Conservation (phyloP, 1,284 basidiomycete species). For the Naganishia sp. region DNA sequence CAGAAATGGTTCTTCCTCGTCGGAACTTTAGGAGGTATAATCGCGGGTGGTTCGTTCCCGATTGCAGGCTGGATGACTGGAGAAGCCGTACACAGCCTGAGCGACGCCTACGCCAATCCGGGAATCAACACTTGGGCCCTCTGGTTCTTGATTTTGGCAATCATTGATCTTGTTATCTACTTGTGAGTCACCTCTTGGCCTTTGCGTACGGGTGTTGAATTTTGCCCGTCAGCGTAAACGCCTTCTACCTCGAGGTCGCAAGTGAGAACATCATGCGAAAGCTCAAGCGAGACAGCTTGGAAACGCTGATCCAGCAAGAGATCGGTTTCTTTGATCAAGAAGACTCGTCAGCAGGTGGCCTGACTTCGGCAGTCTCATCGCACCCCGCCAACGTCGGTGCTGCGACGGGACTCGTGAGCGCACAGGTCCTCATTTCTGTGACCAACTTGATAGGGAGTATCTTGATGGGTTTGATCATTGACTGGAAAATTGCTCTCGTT, state of each 20-base stretch:
- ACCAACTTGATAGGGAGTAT: conserved; percentile 49
- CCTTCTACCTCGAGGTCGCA: conserved; percentile 42
- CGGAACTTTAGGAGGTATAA: conserved; percentile 36
- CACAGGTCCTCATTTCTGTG: conserved; percentile 46
- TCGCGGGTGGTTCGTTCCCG: conserved; percentile 50
- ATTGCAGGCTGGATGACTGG: conserved; percentile 49
- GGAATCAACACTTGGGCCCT: conserved; percentile 42
- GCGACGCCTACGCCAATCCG: conserved; percentile 33
- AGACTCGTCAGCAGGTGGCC: conserved; percentile 23
- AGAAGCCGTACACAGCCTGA: conserved; percentile 40
- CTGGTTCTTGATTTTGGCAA: conserved; percentile 46
- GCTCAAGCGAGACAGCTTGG: conserved; percentile 33
- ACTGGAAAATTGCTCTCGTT: conserved; percentile 51
- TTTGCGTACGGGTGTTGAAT: not conserved
- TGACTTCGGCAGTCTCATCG: conserved; percentile 43
- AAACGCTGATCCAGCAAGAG: conserved; percentile 25
- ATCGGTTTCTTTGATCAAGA: conserved; percentile 31
- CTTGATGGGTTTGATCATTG: conserved; percentile 51
- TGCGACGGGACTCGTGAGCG: conserved; percentile 52
- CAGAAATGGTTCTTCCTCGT: conserved; percentile 31
- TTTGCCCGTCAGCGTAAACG: conserved; percentile 33
- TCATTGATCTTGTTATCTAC: conserved; percentile 31
- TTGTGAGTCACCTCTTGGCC: conserved; percentile 7
- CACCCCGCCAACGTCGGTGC: conserved; percentile 51
- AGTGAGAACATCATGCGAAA: conserved; percentile 40